Conservation (phyloP, 495 filamentous ascomycete genomes). For the Penicillium cinerascens region DNA sequence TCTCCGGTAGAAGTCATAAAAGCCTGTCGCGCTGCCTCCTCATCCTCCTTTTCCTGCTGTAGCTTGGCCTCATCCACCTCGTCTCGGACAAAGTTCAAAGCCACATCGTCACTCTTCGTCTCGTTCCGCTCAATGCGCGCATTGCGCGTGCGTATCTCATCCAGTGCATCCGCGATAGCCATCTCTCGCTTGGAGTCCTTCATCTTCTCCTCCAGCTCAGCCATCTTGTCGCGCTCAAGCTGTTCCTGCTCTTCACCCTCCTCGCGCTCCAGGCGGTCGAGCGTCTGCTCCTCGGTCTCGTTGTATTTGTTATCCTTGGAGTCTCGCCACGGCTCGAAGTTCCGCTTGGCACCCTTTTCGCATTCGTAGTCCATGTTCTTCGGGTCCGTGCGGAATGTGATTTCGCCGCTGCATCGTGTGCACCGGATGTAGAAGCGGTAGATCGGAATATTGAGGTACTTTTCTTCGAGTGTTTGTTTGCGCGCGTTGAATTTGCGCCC, state of each 20-base stretch:
- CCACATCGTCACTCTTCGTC: slow-evolving; percentile 47
- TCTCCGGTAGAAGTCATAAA: slow-evolving; percentile 63
- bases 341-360: slow-evolving; percentile 83
- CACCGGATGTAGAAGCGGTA: slow-evolving; percentile 95
- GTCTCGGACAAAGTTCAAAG: slow-evolving; percentile 39
- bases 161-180: slow-evolving; percentile 92
- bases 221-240: slow-evolving; percentile 67
- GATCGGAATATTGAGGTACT: slow-evolving; percentile 84
- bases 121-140: slow-evolving; percentile 76
- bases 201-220: slow-evolving; percentile 76
- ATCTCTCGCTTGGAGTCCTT: slow-evolving; percentile 94
- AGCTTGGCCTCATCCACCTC: slow-evolving; percentile 55
- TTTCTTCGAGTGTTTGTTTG: slow-evolving; percentile 90
- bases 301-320: slow-evolving; percentile 47
- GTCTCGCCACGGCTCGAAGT: slow-evolving; percentile 86
- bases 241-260: slow-evolving; percentile 55
- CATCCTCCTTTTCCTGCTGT: slow-evolving; percentile 75
- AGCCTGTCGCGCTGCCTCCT: slow-evolving; percentile 75
- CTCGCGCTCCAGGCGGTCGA: slow-evolving; percentile 80
- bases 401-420: slow-evolving; percentile 83
- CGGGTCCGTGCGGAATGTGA: slow-evolving; percentile 93
- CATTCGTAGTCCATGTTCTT: slow-evolving; percentile 91
- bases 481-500: slow-evolving; percentile 96
- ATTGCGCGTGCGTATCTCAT: slow-evolving; percentile 91
- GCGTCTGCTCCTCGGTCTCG: slow-evolving; percentile 81